phyloP scores from a whole-genome alignment of 2,329 filamentous ascomycete species.

The Fusarium xyrophilum region DNA sequence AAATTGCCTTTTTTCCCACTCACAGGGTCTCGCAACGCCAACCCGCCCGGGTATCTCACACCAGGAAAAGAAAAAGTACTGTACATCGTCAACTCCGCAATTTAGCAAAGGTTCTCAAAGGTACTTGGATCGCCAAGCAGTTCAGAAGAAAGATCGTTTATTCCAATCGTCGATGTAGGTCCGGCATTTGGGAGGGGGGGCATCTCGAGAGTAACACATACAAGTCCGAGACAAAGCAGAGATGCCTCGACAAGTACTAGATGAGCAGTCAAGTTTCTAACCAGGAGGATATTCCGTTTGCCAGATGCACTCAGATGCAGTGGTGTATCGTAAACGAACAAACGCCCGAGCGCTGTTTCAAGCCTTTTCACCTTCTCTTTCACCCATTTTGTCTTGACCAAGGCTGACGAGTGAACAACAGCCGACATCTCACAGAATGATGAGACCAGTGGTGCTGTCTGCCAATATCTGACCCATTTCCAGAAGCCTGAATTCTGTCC shows the following conservation, averaged over 20 bases:
- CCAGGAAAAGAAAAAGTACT: conserved; percentile 35
- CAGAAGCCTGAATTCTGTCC: conserved; percentile 7
- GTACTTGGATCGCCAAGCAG: conserved; percentile 24
- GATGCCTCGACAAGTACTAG: conserved; percentile 11
- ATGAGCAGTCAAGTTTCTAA: conserved; percentile 10
- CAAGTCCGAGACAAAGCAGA: conserved; percentile 15
- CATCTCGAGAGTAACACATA: conserved; percentile 3
- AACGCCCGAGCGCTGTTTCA: not conserved
- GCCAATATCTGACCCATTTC: not conserved
- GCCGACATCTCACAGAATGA: not conserved
- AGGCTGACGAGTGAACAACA: conserved; percentile 32
- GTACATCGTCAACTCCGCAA: conserved; percentile 25
- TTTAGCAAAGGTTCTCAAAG: conserved; percentile 23
- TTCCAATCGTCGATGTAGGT: conserved; percentile 8
- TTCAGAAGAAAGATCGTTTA: conserved; percentile 10
- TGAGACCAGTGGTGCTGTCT: conserved; percentile 5
- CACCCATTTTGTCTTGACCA: conserved; percentile 16
- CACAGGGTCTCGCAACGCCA: conserved; percentile 28
- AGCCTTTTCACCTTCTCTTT: conserved; percentile 3
- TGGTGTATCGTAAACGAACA: conserved; percentile 20
- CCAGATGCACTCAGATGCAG: conserved; percentile 13
- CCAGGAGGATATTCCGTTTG: conserved; percentile 15
- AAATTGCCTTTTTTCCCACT: conserved; percentile 35
- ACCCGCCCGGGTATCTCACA: conserved; percentile 17
- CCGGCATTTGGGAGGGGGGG: not conserved